phyloP scores from a whole-genome alignment of 2,329 filamentous ascomycete genomes.

The Parastagonospora avenae region DNA sequence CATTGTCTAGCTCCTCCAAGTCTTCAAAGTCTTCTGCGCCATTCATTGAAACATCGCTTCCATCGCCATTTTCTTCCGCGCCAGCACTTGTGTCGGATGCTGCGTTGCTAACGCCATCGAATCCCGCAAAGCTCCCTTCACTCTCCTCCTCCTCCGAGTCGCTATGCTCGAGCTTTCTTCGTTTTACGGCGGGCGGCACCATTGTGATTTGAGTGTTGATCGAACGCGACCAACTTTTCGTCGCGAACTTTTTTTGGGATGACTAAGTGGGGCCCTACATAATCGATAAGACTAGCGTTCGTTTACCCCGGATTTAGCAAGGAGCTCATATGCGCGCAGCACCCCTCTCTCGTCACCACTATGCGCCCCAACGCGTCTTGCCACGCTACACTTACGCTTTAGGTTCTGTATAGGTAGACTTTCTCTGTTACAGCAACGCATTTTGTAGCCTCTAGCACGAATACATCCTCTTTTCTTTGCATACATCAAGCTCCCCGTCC shows the following conservation, averaged over 20 bases:
- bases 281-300: slow-evolving; percentile 21
- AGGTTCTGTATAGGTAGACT: not conserved
- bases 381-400: not conserved
- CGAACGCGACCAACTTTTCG: slow-evolving; percentile 6
- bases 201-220: slow-evolving; percentile 22
- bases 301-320: slow-evolving; percentile 10
- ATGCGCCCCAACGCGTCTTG: not conserved
- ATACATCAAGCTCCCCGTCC: slow-evolving; percentile 8
- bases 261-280: slow-evolving; percentile 3
- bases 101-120: slow-evolving; percentile 20
- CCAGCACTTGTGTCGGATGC: slow-evolving; percentile 19
- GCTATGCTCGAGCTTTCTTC: slow-evolving; percentile 54
- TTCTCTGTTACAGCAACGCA: not conserved
- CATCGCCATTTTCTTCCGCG: slow-evolving; percentile 18
- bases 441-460: not conserved
- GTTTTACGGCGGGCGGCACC: slow-evolving; percentile 49
- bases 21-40: slow-evolving; percentile 15
- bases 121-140: slow-evolving; percentile 30
- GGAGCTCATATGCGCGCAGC: not conserved
- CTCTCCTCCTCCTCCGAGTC: slow-evolving; percentile 32
- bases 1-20: slow-evolving; percentile 8
- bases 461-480: not conserved
- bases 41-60: slow-evolving; percentile 15
- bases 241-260: slow-evolving; percentile 22
- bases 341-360: slow-evolving; percentile 3